phyloP scores from a whole-genome alignment of 2,329 filamentous ascomycete species.

The Arthrocladium fulminans region DNA sequence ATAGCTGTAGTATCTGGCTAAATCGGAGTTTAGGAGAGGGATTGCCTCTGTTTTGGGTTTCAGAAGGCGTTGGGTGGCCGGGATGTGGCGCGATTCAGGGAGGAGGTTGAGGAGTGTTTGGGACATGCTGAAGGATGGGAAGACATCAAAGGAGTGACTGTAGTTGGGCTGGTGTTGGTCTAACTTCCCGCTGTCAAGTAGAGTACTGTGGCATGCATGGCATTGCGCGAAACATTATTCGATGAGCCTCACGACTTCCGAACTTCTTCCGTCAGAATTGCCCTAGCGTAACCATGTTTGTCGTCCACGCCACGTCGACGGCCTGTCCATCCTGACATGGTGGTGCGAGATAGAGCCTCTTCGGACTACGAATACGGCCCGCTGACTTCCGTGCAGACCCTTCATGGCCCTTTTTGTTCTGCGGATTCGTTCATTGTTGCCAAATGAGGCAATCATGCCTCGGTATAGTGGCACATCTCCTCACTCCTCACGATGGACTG shows the following conservation, averaged over 20 bases:
- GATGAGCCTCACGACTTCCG: background rate
- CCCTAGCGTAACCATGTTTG: background rate
- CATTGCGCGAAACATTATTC: background rate
- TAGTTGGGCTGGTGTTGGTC: background rate
- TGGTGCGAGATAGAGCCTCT: no score
- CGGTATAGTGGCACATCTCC: background rate
- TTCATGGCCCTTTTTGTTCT: no score
- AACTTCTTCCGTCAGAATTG: background rate
- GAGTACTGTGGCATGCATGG: background rate
- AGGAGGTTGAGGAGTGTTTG: constrained; percentile 16
- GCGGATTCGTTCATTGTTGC: no score
- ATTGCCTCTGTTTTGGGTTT: constrained; percentile 30
- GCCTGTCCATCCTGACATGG: no score
- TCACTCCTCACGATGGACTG: background rate
- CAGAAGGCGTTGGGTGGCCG: constrained; percentile 16
- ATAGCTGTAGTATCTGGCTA: constrained; percentile 51
- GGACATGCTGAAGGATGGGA: constrained; percentile 3
- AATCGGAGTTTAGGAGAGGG: constrained; percentile 38
- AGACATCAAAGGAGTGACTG: background rate
- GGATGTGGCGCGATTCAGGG: constrained; percentile 5
- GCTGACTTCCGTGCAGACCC: no score
- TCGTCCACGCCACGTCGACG: background rate
- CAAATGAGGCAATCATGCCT: background rate
- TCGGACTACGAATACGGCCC: no score
- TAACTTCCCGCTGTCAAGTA: background rate